phyloP scores from a whole-genome alignment of 163 green algal genomes.

The Coccomyxa subellipsoidea region DNA sequence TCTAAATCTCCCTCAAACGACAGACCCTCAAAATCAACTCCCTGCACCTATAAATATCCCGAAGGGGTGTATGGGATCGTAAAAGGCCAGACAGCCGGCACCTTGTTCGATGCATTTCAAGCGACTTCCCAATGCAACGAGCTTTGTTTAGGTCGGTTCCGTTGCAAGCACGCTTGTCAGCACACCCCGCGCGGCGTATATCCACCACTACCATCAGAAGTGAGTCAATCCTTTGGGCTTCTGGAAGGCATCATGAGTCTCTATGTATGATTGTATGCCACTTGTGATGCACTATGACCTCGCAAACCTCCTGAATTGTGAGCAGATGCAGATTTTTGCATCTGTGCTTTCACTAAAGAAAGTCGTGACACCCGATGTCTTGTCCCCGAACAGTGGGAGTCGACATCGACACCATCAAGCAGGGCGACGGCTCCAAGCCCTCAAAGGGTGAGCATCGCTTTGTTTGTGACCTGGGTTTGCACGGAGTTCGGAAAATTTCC shows the following conservation, averaged over 20 bases:
- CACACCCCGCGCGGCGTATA: not conserved
- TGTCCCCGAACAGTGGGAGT: not conserved
- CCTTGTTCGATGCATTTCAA: not conserved
- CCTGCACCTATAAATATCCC: not conserved
- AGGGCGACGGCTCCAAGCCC: constrained; percentile 14
- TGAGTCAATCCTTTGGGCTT: not conserved
- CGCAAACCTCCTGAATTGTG: too few relatives aligned
- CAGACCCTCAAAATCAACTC: too few relatives aligned
- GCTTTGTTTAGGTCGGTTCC: not conserved
- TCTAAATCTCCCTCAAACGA: too few relatives aligned
- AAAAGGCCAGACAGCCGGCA: not conserved
- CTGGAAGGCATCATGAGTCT: not conserved
- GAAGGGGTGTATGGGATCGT: not conserved
- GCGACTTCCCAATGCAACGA: not conserved
- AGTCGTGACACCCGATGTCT: not conserved
- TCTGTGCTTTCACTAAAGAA: too few relatives aligned
- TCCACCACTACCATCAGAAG: not conserved
- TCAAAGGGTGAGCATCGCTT: constrained; percentile 2
- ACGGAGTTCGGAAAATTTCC: not conserved
- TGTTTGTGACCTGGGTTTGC: not conserved
- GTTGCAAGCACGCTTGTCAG: not conserved
- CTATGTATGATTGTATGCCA: too few relatives aligned
- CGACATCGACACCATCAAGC: constrained; percentile 12
- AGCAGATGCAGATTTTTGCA: too few relatives aligned
- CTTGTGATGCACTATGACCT: too few relatives aligned